Evolutionary conservation across 2,329 filamentous ascomycete genomes (phyloP), one percentile per base, ranked within the genome.

Genomic region (Juglanconis sp.): DNA sequence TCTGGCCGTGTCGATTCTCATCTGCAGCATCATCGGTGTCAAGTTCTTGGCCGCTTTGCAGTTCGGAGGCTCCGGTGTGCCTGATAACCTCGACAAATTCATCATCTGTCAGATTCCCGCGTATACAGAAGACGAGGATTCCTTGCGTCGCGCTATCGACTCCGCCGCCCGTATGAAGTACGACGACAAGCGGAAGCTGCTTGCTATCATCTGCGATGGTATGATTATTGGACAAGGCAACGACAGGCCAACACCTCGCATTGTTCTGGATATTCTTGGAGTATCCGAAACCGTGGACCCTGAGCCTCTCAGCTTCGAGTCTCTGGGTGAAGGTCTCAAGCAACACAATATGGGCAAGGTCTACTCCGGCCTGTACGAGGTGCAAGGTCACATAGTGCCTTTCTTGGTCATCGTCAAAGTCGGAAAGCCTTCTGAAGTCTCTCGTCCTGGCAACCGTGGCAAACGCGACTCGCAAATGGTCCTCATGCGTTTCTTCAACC

Each of bases 201-300:
- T 99, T 32, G 87, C 96, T 66, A 83, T 99, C 63, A 82, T 99
- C 65, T 99, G 95, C 70, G 95, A 99, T 71, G 95, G 95, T 76
- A 98, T 99, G 94, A 99, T 99, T 79, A 96, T 99, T 66, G 95
- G 95, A 69, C 93, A 97, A 77, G 95, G 95, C 70, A 99, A 99
- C 76, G 95, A 99, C 73, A 86, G 92, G 63, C 92, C 95, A 6
- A 99, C 95, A 0, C 95, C 95, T 48, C 87, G 93, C 63, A 99
- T 99, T 66, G 93, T 99, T 31, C 83, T 99, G 57, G 95, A 99
- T 70, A 99, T 99, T 79, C 82, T 99, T 5, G 95, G 95, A 65
- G 95, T 99, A 35, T 90, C 92, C 1, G 93, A 97, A 68, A 91
- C 89, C 2, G 90, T 97, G 15, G 94, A 99, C 70, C 95, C 96